Conservation (phyloP, 192 early-diverging fungal species). For the Entomortierella lignicola region DNA sequence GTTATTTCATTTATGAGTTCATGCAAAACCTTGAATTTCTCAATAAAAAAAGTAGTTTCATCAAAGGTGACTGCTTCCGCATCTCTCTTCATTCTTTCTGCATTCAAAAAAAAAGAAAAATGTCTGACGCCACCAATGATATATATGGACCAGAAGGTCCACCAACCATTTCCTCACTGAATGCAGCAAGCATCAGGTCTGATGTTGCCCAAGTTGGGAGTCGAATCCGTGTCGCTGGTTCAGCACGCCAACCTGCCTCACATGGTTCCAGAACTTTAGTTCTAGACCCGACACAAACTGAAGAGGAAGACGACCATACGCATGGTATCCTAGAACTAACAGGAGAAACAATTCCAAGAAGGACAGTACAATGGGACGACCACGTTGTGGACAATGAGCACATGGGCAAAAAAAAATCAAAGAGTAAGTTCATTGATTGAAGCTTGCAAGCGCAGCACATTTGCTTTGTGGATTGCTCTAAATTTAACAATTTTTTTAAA, state of each 20-base stretch:
- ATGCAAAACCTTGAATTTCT: no score
- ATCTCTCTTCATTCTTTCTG: conserved; percentile 1
- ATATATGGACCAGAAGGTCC: conserved; percentile 26
- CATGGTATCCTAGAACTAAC: conserved; percentile 62
- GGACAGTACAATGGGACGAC: conserved; percentile 72
- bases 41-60: not conserved
- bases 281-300: conserved; percentile 35
- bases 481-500: not conserved
- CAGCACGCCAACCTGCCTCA: conserved; percentile 22
- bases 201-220: not conserved
- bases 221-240: conserved; percentile 12
- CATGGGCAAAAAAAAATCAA: conserved; percentile 74
- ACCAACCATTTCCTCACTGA: conserved; percentile 11
- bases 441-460: no score
- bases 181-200: not conserved
- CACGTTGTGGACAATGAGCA: conserved; percentile 78
- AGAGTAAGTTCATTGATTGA: conserved; percentile 56
- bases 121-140: conserved; percentile 15
- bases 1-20: no score
- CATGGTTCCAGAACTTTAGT: conserved; percentile 54
- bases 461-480: no score
- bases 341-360: conserved; percentile 57
- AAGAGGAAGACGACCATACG: conserved; percentile 23
- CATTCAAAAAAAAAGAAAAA: not conserved
- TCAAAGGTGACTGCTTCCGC: not conserved